Conservation (phyloP, 495 filamentous ascomycete species). For the Penicillium manginii region DNA sequence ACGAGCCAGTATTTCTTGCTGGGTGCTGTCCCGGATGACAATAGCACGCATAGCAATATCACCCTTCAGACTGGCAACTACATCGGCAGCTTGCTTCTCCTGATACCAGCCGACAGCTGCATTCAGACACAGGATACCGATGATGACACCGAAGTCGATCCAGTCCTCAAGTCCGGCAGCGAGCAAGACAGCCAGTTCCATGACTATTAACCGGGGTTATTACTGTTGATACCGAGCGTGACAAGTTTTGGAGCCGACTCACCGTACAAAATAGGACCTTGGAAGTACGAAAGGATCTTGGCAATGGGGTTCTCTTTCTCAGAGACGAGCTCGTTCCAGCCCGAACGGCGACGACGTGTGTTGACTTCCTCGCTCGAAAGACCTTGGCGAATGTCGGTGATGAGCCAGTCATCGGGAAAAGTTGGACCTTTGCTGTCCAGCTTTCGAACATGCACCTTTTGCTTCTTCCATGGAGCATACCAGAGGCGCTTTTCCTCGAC, state of each 20-base stretch:
- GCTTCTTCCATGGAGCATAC: slow-evolving; percentile 63
- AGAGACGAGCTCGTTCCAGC: slow-evolving; percentile 73
- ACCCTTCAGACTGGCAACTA: slow-evolving; percentile 77
- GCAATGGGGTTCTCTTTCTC: slow-evolving; percentile 76
- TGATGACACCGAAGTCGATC: slow-evolving; percentile 84
- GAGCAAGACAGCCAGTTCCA: slow-evolving; percentile 78
- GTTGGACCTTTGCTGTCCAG: slow-evolving; percentile 39
- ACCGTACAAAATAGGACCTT: slow-evolving; percentile 83
- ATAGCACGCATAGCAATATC: slow-evolving; percentile 77
- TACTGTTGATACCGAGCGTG: background rate
- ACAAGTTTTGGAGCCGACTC: slow-evolving; percentile 23
- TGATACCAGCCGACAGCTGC: slow-evolving; percentile 81
- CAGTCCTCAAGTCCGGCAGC: slow-evolving; percentile 76
- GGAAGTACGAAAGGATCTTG: slow-evolving; percentile 75
- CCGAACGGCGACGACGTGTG: slow-evolving; percentile 60
- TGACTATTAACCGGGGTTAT: slow-evolving; percentile 52
- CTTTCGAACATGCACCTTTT: slow-evolving; percentile 51
- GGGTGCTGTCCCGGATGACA: slow-evolving; percentile 66
- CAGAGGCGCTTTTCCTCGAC: slow-evolving; percentile 42
- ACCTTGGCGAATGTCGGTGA: slow-evolving; percentile 69
- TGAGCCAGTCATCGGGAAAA: slow-evolving; percentile 71
- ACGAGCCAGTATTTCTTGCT: slow-evolving; percentile 70
- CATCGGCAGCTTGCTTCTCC: slow-evolving; percentile 82
- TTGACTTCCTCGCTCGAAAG: slow-evolving; percentile 58
- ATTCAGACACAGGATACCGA: slow-evolving; percentile 76